A percentile compares a stretch with the other conserved stretches of the same genome.
These are phyloP conservation scores for Blastobotrys terrestris DNA, from an alignment of 805 yeast species.

Conservation along the genomic window DNA sequence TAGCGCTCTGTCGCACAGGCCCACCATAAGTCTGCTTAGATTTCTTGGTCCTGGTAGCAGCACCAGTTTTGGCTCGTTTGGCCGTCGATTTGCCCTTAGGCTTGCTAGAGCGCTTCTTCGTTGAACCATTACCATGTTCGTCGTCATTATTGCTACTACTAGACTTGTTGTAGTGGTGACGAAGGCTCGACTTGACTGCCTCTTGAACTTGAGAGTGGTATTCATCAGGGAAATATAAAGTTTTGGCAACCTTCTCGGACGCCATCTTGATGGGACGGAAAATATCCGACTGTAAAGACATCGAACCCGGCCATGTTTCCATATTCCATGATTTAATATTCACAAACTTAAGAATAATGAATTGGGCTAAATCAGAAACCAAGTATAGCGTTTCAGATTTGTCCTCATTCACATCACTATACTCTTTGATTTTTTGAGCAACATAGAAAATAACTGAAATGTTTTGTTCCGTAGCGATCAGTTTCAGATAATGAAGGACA, in stretches of 20 bases:
- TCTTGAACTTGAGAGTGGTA: conserved; percentile 25
- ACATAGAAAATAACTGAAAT: conserved; percentile 68
- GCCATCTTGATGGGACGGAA: conserved; percentile 56
- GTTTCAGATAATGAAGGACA: conserved; percentile 51
- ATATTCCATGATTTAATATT: conserved; percentile 60
- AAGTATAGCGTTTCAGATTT: conserved; percentile 44
- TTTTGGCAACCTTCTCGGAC: conserved; percentile 51
- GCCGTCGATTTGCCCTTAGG: neutral
- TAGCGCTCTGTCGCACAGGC: conserved; percentile 15
- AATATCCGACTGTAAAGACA: conserved; percentile 63
- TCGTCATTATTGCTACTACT: neutral
- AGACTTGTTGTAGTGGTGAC: neutral
- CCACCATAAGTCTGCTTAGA: conserved; percentile 18
- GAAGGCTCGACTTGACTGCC: conserved; percentile 6
- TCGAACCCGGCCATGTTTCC: conserved; percentile 76
- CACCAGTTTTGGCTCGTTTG: conserved; percentile 22
- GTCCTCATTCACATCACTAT: conserved; percentile 47
- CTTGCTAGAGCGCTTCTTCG: neutral
- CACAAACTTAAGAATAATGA: conserved; percentile 52
- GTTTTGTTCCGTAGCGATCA: conserved; percentile 59
- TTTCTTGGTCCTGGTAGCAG: conserved; percentile 25
- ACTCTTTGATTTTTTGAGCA: conserved; percentile 74
- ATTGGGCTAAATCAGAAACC: conserved; percentile 68
- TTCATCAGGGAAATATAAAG: conserved; percentile 48
- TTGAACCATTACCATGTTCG: neutral